These are phyloP conservation scores for Rhynchospora pubera DNA, from an alignment of 176 grass and related monocot genomes.

Conservation along the genomic window DNA sequence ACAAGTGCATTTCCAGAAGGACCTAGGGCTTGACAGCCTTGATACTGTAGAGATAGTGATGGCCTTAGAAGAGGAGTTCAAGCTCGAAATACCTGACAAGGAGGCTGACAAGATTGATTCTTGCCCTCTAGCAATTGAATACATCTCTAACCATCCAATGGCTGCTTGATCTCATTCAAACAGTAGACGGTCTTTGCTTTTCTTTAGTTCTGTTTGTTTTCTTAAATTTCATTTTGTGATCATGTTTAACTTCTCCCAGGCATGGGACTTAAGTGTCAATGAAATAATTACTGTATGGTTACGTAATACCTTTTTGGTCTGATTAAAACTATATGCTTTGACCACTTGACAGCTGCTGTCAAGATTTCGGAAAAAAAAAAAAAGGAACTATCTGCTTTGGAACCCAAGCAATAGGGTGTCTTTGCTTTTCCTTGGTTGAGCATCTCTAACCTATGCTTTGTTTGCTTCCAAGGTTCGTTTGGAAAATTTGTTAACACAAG, in stretches of 20 bases:
- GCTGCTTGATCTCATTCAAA: background rate
- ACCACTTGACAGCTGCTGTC: too few species aligned
- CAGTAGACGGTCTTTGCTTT: slow-evolving; percentile 6
- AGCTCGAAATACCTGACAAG: slow-evolving; percentile 30
- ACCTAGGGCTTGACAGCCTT: slow-evolving; percentile 31
- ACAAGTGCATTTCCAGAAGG: slow-evolving; percentile 34
- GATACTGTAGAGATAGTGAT: slow-evolving; percentile 30
- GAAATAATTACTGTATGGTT: slow-evolving; percentile 13
- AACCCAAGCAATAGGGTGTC: background rate
- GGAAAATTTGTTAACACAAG: background rate
- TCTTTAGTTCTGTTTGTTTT: background rate
- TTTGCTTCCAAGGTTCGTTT: background rate
- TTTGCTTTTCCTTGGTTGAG: too few species aligned
- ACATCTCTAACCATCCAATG: slow-evolving; percentile 28
- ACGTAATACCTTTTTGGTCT: background rate
- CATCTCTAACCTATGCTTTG: background rate
- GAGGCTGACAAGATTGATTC: slow-evolving; percentile 33
- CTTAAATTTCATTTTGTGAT: background rate
- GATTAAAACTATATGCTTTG: background rate
- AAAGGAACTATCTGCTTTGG: background rate
- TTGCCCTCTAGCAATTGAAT: slow-evolving; percentile 25
- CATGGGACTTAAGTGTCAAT: background rate
- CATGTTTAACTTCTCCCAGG: background rate
- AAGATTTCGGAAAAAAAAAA: too few species aligned
- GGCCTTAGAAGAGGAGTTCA: slow-evolving; percentile 31